Percentiles rank a stretch among this genome's conserved stretches.
Conservation (phyloP, 306 rosid genomes). For the Begonia masoniana region DNA sequence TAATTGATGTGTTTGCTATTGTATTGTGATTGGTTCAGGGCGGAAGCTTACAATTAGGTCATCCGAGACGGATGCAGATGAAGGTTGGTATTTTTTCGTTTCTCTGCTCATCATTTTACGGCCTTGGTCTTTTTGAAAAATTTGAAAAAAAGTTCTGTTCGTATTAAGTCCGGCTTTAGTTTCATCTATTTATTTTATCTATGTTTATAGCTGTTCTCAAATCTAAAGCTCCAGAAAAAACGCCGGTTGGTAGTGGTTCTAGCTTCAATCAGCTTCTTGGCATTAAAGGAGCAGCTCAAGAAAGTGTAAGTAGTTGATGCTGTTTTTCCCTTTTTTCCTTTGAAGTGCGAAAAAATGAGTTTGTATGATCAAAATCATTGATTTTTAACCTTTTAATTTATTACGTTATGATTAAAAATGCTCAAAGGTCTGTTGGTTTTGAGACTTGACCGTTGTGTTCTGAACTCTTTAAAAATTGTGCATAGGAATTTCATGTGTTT, state of each 20-base stretch:
- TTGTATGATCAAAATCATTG: too few species aligned
- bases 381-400: too few species aligned
- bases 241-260: constrained; percentile 34
- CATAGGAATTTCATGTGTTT: too few species aligned
- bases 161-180: neutral
- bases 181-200: neutral
- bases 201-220: constrained; percentile 16
- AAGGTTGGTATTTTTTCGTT: constrained; percentile 24
- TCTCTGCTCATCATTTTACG: neutral
- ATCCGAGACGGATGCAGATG: constrained; percentile 42
- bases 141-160: neutral
- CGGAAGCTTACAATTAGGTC: constrained; percentile 46
- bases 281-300: constrained; percentile 52
- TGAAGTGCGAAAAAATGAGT: neutral
- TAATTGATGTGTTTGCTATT: neutral
- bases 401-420: too few species aligned
- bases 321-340: neutral
- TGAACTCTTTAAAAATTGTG: too few species aligned
- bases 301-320: constrained; percentile 23
- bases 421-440: too few species aligned
- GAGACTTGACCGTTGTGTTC: too few species aligned
- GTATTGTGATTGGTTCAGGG: constrained; percentile 20
- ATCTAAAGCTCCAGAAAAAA: constrained; percentile 43
- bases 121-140: neutral
- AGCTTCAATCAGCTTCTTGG: constrained; percentile 58